Conservation (phyloP, 1,284 basidiomycete genomes). For the Ganoderma sp. region DNA sequence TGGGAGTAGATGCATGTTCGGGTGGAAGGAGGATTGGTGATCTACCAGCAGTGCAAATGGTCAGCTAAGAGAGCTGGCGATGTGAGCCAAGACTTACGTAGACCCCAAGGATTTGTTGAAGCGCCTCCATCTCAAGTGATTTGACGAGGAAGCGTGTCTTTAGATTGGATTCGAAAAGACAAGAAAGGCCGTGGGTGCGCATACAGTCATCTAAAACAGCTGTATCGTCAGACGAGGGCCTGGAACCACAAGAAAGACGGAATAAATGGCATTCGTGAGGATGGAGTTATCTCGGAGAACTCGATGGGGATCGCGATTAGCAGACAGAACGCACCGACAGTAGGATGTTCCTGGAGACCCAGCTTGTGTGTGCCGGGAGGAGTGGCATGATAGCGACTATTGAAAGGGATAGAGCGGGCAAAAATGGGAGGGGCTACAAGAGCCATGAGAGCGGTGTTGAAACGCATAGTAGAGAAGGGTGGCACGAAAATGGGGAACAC, state of each 20-base stretch:
- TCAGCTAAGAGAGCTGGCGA: not conserved
- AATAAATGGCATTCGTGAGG: not conserved
- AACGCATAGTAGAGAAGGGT: not conserved
- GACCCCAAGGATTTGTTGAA: not conserved
- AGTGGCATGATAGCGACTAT: not conserved
- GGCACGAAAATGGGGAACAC: not conserved
- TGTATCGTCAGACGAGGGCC: not conserved
- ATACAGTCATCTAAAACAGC: constrained; percentile 3
- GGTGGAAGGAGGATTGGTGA: constrained; percentile 5
- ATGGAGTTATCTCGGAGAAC: not conserved
- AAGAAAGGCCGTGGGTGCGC: not conserved
- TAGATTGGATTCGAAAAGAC: constrained; percentile 4
- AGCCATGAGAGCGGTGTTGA: not conserved
- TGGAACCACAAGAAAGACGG: not conserved
- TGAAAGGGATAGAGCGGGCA: constrained; percentile 5
- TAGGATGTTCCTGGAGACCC: constrained; percentile 1
- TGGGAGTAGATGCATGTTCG: constrained; percentile 48
- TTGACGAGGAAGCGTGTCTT: constrained; percentile 1
- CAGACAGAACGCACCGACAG: not conserved
- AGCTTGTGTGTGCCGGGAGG: not conserved
- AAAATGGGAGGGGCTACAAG: not conserved
- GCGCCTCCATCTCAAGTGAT: not conserved
- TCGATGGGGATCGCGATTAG: not conserved
- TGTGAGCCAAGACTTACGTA: not conserved
- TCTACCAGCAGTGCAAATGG: constrained; percentile 1